A percentile compares a stretch with the other conserved stretches of the same genome.
Conservation (phyloP, 2,329 filamentous ascomycete genomes). For the Botrytis pseudocinerea region DNA sequence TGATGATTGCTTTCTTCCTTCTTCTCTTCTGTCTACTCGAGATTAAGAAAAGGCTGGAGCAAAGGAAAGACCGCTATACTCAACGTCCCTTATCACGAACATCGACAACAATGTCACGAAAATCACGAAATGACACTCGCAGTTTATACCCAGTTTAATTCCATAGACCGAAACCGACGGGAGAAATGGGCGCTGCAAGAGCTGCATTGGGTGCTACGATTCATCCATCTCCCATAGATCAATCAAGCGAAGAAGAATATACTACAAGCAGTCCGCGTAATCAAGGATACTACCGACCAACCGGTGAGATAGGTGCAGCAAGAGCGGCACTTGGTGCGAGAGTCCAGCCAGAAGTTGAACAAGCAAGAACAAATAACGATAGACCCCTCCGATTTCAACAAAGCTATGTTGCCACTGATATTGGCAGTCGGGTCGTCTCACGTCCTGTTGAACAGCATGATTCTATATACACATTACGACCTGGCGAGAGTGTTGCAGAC, state of each 20-base stretch:
- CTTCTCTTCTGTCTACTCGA: accelerated
- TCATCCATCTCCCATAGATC: not conserved
- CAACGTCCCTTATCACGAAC: not conserved
- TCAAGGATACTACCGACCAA: not conserved
- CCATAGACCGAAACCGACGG: conserved; percentile 3
- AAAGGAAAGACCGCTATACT: not conserved
- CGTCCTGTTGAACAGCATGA: not conserved
- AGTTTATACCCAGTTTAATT: not conserved
- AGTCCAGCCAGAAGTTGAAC: not conserved
- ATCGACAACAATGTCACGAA: not conserved
- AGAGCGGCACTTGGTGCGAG: not conserved
- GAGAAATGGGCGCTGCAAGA: conserved; percentile 6
- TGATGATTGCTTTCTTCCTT: not conserved
- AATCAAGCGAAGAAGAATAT: not conserved
- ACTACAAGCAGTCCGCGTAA: not conserved
- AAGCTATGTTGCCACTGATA: not conserved
- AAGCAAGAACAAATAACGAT: not conserved
- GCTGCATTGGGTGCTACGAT: conserved; percentile 6
- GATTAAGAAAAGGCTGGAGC: not conserved
- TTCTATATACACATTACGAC: not conserved
- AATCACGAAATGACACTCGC: not conserved
- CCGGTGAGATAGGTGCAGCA: not conserved
- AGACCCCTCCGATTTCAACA: not conserved
- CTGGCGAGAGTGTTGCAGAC: not conserved
- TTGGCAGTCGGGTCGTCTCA: not conserved